Base-by-base conservation (phyloP, 495 filamentous ascomycete genomes). In the Podospora conica region DNA sequence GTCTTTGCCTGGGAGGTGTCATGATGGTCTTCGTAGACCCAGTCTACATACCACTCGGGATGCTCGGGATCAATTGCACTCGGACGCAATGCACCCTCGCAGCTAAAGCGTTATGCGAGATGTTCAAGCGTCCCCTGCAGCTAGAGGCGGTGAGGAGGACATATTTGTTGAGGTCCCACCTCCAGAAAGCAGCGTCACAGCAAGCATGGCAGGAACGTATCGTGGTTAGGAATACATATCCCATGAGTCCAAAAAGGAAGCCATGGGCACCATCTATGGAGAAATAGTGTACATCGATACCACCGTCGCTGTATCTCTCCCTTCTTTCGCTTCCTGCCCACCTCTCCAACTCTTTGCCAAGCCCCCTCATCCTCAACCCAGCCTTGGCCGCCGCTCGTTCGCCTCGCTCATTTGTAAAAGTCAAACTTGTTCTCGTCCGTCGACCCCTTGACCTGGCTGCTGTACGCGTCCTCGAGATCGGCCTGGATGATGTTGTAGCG, bases 401-500 rank as follows among this genome's bases (percentile, higher is more conserved):
- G 21, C 7, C n/a, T 22, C 53, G 64, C 27, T 67, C 80, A 83
- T 71, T 81, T 83, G 77, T 90, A 90, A 73, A 90, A 90, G 70
- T 90, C 87, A 73, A 89, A 90, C 79, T 89, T 89, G 71, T 90
- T 87, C 73, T 85, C 86, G 76, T 97, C 93, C 60, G 85, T 87
- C 60, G 89, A 85, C 62, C 89, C 90, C 84, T 96, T 97, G 67
- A 98, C 95, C 76, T 98, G 95, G 72, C 89, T 91, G 12, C 90
- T 87, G 74, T 98, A 98, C 7, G 96, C 93, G 78, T 97, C 93
- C 76, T 98, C 95, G 59, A 98, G 81, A 75, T 98, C 95, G 55
- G 83, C 85, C 80, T 98, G 96, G 71, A 98, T 97, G 75, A 98
- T 98, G 74, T 98, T 97, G 79, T 98, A 98, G 68, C 95, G 82